Evolutionary conservation across 2,329 filamentous ascomycete genomes (phyloP).

Genomic region (Fusarium nurragi): DNA sequence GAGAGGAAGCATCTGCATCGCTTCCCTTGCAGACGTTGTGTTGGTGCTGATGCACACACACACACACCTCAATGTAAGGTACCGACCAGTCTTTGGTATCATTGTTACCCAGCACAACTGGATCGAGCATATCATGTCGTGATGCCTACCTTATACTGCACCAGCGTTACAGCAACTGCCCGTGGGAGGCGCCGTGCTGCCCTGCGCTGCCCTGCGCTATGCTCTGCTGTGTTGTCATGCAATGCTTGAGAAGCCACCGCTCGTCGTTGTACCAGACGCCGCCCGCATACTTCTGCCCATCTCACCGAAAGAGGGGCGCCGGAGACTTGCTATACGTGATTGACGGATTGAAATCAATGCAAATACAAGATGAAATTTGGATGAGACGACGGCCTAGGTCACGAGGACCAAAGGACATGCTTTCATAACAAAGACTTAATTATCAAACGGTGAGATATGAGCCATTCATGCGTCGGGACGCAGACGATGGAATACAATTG

Average conservation of each 20-base stretch:
- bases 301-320: constrained; percentile 39
- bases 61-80: constrained; percentile 40
- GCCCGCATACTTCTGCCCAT: constrained; percentile 35
- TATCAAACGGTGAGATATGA: constrained; percentile 18
- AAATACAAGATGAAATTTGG: constrained; percentile 28
- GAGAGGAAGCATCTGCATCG: constrained; percentile 21
- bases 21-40: constrained; percentile 27
- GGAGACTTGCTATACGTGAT: constrained; percentile 21
- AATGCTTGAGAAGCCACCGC: constrained; percentile 26
- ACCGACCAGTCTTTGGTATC: constrained; percentile 30
- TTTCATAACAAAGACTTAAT: constrained; percentile 20
- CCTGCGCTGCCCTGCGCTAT: constrained; percentile 24
- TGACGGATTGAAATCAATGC: constrained; percentile 32
- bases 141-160: constrained; percentile 25
- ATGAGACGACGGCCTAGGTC: constrained; percentile 29
- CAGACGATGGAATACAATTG: constrained; percentile 23
- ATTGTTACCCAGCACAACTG: constrained; percentile 20
- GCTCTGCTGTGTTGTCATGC: constrained; percentile 37
- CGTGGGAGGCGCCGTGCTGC: constrained; percentile 14
- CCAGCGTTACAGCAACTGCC: constrained; percentile 30
- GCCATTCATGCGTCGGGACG: constrained; percentile 30
- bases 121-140: constrained; percentile 35
- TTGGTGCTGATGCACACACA: constrained; percentile 26
- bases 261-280: constrained; percentile 34
- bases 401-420: constrained; percentile 22